Evolutionary conservation across 306 rosid species (phyloP).

Genomic region (Prinsepia uniflora): DNA sequence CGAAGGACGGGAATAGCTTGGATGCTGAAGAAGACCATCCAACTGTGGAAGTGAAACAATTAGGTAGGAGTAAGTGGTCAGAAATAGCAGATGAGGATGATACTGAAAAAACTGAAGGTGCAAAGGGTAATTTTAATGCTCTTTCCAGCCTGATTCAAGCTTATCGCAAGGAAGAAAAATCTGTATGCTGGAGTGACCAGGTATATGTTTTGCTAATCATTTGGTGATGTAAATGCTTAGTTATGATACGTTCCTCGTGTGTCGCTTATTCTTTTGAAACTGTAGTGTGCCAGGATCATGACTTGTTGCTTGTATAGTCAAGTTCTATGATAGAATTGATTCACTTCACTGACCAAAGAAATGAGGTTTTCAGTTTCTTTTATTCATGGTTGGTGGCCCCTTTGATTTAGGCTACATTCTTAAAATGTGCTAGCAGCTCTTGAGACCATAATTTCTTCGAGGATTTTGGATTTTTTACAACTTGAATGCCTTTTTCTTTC

Average conservation of each 20-base stretch:
- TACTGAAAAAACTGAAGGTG: constrained; percentile 40
- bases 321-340: neutral
- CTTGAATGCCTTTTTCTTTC: neutral
- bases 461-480: neutral
- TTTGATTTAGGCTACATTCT: constrained; percentile 6
- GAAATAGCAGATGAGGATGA: constrained; percentile 66
- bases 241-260: neutral
- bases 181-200: constrained; percentile 96
- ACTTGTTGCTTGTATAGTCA: neutral
- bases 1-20: constrained; percentile 48
- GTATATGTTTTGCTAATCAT: constrained; percentile 39
- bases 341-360: neutral
- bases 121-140: constrained; percentile 64
- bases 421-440: neutral
- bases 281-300: neutral
- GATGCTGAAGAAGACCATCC: constrained; percentile 58
- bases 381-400: neutral
- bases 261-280: neutral
- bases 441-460: neutral
- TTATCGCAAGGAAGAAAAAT: constrained; percentile 69
- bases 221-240: constrained; percentile 7
- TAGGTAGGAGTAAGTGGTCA: constrained; percentile 98
- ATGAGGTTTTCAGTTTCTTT: neutral
- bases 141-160: constrained; percentile 82
- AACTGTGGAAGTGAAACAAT: constrained; percentile 65